Conservation (phyloP, 306 rosid genomes). For the Quercus gilva region DNA sequence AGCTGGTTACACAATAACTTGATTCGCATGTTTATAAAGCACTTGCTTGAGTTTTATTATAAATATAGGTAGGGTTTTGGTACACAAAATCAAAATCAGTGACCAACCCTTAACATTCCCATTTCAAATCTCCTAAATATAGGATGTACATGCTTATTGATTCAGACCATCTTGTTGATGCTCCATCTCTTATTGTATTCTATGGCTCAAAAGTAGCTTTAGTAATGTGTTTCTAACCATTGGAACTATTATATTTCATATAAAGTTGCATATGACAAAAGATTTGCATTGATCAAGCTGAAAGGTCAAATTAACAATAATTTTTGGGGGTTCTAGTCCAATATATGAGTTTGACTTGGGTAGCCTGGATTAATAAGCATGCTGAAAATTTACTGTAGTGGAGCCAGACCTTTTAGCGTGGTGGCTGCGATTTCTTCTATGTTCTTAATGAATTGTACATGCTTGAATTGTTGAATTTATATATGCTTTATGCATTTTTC, state of each 20-base stretch:
- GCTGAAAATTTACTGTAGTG: conserved; percentile 7
- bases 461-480: conserved; percentile 21
- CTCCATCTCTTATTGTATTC: conserved; percentile 11
- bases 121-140: background rate
- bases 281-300: background rate
- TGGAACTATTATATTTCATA: background rate
- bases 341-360: conserved; percentile 19
- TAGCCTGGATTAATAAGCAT: conserved; percentile 17
- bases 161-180: conserved; percentile 4
- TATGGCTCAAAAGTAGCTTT: background rate
- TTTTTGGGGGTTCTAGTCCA: background rate
- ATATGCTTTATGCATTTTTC: conserved; percentile 19
- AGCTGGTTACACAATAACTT: background rate
- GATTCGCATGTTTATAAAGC: background rate
- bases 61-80: background rate
- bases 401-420: background rate
- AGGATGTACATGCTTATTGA: conserved; percentile 13
- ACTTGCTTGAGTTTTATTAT: background rate
- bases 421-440: conserved; percentile 1
- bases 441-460: background rate
- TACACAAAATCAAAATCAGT: background rate
- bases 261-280: background rate
- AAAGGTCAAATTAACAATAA: background rate
- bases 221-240: background rate
- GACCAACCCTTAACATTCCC: background rate